Percentiles rank a stretch among this genome's conserved stretches.
Conservation (phyloP, 805 yeast genomes). For the Ogataea salicorniae region DNA sequence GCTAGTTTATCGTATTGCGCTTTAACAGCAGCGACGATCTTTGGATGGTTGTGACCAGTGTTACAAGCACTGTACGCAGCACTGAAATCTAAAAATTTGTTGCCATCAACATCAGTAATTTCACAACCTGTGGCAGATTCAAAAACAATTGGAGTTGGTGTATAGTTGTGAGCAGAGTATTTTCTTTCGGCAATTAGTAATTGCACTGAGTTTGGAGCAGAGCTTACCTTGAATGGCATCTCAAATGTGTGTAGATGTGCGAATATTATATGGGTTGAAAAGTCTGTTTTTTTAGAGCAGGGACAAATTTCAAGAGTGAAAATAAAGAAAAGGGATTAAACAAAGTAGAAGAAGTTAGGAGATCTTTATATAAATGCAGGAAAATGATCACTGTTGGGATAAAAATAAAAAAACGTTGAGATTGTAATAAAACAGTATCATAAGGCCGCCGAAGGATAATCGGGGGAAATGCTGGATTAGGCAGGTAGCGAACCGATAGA, state of each 20-base stretch:
- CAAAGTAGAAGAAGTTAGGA: too few relatives aligned
- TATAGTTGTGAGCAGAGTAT: slow-evolving; percentile 26
- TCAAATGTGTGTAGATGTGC: slow-evolving; percentile 9
- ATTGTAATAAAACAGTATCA: too few relatives aligned
- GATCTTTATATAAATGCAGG: too few relatives aligned
- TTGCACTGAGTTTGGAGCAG: slow-evolving; percentile 17
- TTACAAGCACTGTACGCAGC: slow-evolving; percentile 26
- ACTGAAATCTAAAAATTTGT: slow-evolving; percentile 23
- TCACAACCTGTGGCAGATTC: slow-evolving; percentile 19
- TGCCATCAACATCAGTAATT: slow-evolving; percentile 24
- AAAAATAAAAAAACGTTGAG: too few relatives aligned
- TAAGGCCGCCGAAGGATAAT: too few relatives aligned
- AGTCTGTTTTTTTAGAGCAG: background rate
- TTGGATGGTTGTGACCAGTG: slow-evolving; percentile 28
- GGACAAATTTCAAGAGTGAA: too few relatives aligned
- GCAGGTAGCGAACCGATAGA: too few relatives aligned
- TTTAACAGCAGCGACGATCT: slow-evolving; percentile 26
- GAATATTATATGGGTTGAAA: background rate
- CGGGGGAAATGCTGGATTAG: too few relatives aligned
- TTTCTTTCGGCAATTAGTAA: slow-evolving; percentile 14
- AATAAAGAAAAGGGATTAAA: too few relatives aligned
- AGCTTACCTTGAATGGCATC: slow-evolving; percentile 17
- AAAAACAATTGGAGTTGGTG: slow-evolving; percentile 26
- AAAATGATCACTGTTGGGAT: too few relatives aligned
- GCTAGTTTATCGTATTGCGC: slow-evolving; percentile 29